A percentile compares a stretch with the other conserved stretches of the same genome.
Conservation (phyloP, 2,329 filamentous ascomycete genomes). For the Talaromyces sp. region DNA sequence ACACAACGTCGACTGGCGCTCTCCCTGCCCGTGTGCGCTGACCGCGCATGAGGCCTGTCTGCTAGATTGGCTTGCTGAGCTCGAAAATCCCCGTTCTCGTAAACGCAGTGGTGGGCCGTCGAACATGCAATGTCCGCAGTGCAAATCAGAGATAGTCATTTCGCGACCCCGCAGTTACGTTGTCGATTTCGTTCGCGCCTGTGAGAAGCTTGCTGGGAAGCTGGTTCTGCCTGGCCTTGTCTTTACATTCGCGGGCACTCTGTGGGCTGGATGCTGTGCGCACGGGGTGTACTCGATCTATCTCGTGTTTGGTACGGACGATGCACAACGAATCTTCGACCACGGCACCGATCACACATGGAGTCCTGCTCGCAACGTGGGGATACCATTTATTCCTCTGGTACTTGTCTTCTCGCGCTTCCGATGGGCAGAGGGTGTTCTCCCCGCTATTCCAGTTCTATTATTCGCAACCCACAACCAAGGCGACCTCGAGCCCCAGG, state of each 20-base stretch:
- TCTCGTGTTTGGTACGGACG: slow-evolving; percentile 59
- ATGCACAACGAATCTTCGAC: slow-evolving; percentile 51
- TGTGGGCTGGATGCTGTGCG: slow-evolving; percentile 48
- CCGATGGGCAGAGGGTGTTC: slow-evolving; percentile 55
- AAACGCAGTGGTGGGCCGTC: slow-evolving; percentile 46
- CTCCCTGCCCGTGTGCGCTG: slow-evolving; percentile 83
- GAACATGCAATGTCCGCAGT: slow-evolving; percentile 78
- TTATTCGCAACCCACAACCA: slow-evolving; percentile 46
- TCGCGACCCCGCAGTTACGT: slow-evolving; percentile 68
- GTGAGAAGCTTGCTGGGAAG: slow-evolving; percentile 52
- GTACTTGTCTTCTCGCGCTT: slow-evolving; percentile 63
- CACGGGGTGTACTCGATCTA: slow-evolving; percentile 60
- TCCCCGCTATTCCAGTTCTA: slow-evolving; percentile 57
- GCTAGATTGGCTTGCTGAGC: slow-evolving; percentile 87
- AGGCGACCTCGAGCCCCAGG: slow-evolving; percentile 38
- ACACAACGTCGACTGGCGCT: slow-evolving; percentile 65
- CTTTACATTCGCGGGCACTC: slow-evolving; percentile 39
- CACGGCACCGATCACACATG: slow-evolving; percentile 29
- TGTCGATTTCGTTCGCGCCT: slow-evolving; percentile 58
- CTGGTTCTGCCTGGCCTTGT: slow-evolving; percentile 62
- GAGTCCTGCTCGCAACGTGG: slow-evolving; percentile 50
- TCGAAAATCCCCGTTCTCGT: slow-evolving; percentile 58
- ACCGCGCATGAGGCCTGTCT: slow-evolving; percentile 87
- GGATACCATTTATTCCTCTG: slow-evolving; percentile 62
- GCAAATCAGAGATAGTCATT: slow-evolving; percentile 73